Evolutionary conservation across 257 asterid species (phyloP).

Genomic region (Mentha longifolia): DNA sequence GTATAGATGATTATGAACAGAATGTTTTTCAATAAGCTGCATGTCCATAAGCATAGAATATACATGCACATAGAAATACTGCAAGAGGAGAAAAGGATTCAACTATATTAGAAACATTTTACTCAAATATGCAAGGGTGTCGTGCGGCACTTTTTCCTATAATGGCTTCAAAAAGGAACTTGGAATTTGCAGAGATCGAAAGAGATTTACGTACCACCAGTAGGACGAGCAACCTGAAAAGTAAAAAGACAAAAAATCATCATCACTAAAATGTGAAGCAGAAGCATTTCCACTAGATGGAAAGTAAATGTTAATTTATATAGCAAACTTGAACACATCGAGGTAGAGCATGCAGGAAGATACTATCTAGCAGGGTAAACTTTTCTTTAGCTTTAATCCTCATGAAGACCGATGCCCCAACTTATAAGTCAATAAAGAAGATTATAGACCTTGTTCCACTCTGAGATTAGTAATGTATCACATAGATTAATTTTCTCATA

Average conservation of each 20-base stretch:
- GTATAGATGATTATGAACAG: constrained; percentile 22
- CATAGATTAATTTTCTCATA: neutral
- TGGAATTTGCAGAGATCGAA: neutral
- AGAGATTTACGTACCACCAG: constrained; percentile 55
- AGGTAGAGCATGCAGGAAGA: constrained; percentile 5
- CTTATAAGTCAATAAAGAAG: constrained; percentile 1
- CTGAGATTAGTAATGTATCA: constrained; percentile 7
- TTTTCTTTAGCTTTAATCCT: neutral
- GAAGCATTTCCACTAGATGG: neutral
- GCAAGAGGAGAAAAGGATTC: neutral
- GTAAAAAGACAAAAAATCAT: constrained; percentile 10
- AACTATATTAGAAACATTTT: neutral
- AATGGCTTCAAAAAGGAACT: constrained; percentile 26
- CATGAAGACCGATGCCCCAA: neutral
- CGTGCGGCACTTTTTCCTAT: constrained; percentile 1
- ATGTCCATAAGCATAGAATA: neutral
- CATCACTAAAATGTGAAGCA: constrained; percentile 11
- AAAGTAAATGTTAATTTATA: neutral
- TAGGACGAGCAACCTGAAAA: constrained; percentile 57
- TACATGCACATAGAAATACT: neutral
- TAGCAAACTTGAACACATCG: neutral
- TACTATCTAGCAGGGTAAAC: neutral
- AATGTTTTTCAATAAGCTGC: constrained; percentile 9
- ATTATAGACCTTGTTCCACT: neutral
- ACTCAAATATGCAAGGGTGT: neutral